Evolutionary conservation across 352 stramenopile species (phyloP).

Genomic region (Globisporangium middletonii): DNA sequence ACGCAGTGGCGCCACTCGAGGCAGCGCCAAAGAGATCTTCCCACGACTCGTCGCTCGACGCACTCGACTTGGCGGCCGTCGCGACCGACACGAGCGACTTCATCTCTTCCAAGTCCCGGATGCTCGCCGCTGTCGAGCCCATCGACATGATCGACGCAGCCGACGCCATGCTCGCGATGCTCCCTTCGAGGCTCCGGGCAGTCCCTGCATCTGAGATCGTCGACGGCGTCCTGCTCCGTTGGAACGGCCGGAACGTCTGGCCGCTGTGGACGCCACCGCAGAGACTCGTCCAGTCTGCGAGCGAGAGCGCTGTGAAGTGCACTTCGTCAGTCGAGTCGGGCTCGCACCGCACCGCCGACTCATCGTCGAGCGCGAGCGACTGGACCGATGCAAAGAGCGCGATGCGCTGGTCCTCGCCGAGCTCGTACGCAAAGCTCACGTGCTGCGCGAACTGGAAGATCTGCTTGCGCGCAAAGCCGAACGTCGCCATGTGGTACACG

Average conservation of each 20-base stretch:
- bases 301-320: conserved; percentile 53
- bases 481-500: conserved; percentile 69
- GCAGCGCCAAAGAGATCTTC: conserved; percentile 57
- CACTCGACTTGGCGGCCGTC: conserved; percentile 16
- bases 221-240: conserved; percentile 19
- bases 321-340: conserved; percentile 27
- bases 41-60: conserved; percentile 48
- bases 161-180: conserved; percentile 17
- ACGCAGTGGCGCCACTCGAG: conserved; percentile 18
- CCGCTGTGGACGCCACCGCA: conserved; percentile 13
- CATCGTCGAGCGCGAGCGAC: conserved; percentile 21
- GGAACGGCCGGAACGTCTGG: conserved; percentile 26
- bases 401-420: conserved; percentile 76
- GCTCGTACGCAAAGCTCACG: conserved; percentile 75
- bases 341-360: conserved; percentile 9
- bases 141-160: conserved; percentile 15
- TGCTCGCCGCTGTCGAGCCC: conserved; percentile 11
- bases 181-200: conserved; percentile 22
- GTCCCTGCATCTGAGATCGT: conserved; percentile 12
- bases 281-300: conserved; percentile 60
- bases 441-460: conserved; percentile 71
- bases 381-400: conserved; percentile 53
- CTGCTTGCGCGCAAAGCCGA: conserved; percentile 56
- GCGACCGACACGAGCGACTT: conserved; percentile 54
- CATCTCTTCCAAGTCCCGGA: conserved; percentile 57